Evolutionary conservation across 306 rosid genomes (phyloP).

Genomic region (Hippophae gyantsensis): DNA sequence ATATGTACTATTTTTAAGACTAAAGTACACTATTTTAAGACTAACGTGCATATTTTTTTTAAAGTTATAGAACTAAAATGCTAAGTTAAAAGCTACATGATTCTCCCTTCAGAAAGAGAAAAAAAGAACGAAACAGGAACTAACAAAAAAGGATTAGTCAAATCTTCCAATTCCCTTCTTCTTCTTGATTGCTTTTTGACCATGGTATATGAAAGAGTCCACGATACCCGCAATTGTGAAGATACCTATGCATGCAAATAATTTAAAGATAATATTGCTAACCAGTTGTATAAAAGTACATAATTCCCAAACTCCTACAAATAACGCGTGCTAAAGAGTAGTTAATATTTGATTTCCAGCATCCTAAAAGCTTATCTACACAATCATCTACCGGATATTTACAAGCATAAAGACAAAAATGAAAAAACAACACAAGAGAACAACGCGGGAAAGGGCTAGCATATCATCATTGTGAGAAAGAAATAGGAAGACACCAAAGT

Average conservation of each 20-base stretch:
- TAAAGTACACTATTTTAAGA: no score
- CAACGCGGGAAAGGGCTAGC: no score
- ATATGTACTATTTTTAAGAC: no score
- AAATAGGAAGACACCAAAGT: no score
- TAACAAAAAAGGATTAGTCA: conserved; percentile 24
- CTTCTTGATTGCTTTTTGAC: conserved; percentile 59
- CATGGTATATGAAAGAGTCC: conserved; percentile 66
- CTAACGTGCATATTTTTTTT: no score
- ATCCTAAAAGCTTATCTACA: no score
- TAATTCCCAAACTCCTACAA: neutral
- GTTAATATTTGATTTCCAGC: neutral
- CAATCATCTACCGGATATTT: no score
- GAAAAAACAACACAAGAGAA: no score
- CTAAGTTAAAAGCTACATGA: no score
- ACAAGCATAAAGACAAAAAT: no score
- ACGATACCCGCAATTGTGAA: conserved; percentile 74
- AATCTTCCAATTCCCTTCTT: conserved; percentile 60
- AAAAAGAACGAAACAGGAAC: conserved; percentile 10
- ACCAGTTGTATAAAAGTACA: conserved; percentile 12
- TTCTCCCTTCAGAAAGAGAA: conserved; percentile 6
- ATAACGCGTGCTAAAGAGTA: neutral
- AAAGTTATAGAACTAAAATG: no score
- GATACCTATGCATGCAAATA: conserved; percentile 34
- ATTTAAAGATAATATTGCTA: conserved; percentile 3
- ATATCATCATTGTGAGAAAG: no score